Base-by-base conservation (phyloP, 306 rosid species). In the Lagenaria siceraria region DNA sequence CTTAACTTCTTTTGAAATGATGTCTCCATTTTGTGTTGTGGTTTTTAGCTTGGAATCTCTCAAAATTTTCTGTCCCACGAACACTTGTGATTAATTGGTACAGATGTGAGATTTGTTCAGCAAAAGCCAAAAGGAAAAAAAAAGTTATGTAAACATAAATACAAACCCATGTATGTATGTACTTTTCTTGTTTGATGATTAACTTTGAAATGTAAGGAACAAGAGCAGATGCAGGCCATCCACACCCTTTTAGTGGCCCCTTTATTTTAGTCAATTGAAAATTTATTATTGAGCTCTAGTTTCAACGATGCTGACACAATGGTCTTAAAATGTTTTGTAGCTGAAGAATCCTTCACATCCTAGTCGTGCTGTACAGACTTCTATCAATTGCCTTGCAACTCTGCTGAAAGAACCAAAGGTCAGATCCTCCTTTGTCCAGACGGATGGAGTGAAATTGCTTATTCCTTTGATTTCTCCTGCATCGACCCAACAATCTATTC, bases 401-500 rank as follows among this genome's bases (percentile, higher is more conserved):
- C 81, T 96, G 72, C 94, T 96, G 29, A 96, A 90, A 92, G 99
- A 96, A 86, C 96, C 91, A 43, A 81, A 89, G 15, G 98, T 90
- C 81, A 89, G 97, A 81, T 92, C 91, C 79, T 87, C 90, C 77
- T 96, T 96, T 87, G 96, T 92, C 78, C 90, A 86, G 84, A 88
- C 90, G 11, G 98, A 96, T 70, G 98, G 99, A 78, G 90, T 92
- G 85, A 96, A 90, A 86, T 82, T 96, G 88, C 97, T 96, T 65
- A 82, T 90, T 82, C 98, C 99, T 77, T 87, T 96, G 78, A 88
- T 96, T 77, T 65, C 92, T 81, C 99, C 99, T 18, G 99, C 98
- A 81, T 92, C 98, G 78, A 92, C 98, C 52, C 99, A 90, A 85
- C 99, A 92, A 74, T 92, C 98, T 65, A 92, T 89, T 81, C 99